phyloP scores from a whole-genome alignment of 495 filamentous ascomycete species.

The Apiosordaria backusii region DNA sequence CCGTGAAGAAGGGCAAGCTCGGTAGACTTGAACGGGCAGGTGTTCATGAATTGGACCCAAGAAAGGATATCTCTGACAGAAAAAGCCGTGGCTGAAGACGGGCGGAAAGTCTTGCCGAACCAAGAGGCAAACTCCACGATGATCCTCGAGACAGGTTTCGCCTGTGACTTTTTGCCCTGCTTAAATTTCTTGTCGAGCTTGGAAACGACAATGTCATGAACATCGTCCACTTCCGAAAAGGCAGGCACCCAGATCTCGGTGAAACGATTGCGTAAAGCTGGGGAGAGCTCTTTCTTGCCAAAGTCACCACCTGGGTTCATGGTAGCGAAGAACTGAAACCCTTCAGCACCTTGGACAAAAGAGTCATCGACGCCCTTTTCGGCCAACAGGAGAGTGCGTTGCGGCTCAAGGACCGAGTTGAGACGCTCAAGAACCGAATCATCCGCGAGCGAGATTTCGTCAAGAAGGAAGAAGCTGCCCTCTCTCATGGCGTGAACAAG shows the following conservation, averaged over 20 bases:
- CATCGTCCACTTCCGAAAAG: constrained; percentile 74
- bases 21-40: constrained; percentile 42
- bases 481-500: constrained; percentile 93
- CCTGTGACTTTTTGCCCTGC: constrained; percentile 10
- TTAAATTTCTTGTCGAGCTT: constrained; percentile 56
- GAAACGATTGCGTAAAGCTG: constrained; percentile 91
- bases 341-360: constrained; percentile 68
- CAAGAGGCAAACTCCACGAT: constrained; percentile 89
- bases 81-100: constrained; percentile 64
- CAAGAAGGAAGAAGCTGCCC: constrained; percentile 86
- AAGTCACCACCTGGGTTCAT: constrained; percentile 99
- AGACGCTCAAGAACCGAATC: constrained; percentile 95
- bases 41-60: constrained; percentile 93
- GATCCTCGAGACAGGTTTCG: constrained; percentile 48
- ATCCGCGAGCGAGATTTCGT: constrained; percentile 96
- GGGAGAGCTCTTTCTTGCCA: constrained; percentile 94
- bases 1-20: constrained; percentile 64
- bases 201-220: constrained; percentile 76
- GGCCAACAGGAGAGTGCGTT: constrained; percentile 80
- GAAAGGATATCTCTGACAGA: constrained; percentile 87
- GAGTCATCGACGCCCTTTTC: constrained; percentile 87
- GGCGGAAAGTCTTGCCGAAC: constrained; percentile 79
- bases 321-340: constrained; percentile 94
- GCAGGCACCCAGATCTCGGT: constrained; percentile 98
- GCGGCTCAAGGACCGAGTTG: constrained; percentile 94